Percentiles rank a stretch among this genome's conserved stretches.
phyloP scores from a whole-genome alignment of 352 stramenopile species.

The Phytophthora foliorum region DNA sequence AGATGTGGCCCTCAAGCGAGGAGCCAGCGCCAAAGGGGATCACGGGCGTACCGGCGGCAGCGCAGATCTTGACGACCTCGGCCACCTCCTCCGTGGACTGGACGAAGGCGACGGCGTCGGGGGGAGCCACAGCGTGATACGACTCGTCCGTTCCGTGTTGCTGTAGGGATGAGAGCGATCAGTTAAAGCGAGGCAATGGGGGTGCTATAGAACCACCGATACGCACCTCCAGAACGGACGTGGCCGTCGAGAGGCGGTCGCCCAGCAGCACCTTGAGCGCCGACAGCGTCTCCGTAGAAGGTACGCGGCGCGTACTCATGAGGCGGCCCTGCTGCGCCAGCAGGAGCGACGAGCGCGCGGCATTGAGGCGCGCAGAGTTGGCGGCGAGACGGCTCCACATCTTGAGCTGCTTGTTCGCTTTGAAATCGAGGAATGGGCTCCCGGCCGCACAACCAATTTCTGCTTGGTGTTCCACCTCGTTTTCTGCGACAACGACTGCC shows the following conservation, averaged over 20 bases:
- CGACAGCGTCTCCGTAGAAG: slow-evolving; percentile 46
- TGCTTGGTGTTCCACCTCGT: not conserved
- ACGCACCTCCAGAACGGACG: slow-evolving; percentile 65
- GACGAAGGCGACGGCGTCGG: slow-evolving; percentile 91
- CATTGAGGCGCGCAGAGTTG: slow-evolving; percentile 26
- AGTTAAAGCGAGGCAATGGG: not conserved
- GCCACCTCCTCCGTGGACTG: slow-evolving; percentile 90
- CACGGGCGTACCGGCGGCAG: slow-evolving; percentile 85
- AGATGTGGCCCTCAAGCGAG: slow-evolving; percentile 97
- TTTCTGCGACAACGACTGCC: slow-evolving; percentile 14
- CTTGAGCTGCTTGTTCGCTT: slow-evolving; percentile 14
- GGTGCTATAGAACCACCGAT: not conserved
- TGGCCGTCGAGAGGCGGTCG: slow-evolving; percentile 77
- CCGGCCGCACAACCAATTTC: not conserved
- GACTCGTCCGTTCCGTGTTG: slow-evolving; percentile 94
- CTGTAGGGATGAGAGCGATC: slow-evolving; percentile 29
- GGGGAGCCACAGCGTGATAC: slow-evolving; percentile 87
- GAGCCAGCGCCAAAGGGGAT: slow-evolving; percentile 95
- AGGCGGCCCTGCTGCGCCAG: slow-evolving; percentile 27
- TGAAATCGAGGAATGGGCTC: slow-evolving; percentile 43
- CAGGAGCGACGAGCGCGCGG: slow-evolving; percentile 25
- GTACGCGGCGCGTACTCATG: slow-evolving; percentile 39
- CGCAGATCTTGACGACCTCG: slow-evolving; percentile 93
- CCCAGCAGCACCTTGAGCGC: slow-evolving; percentile 68
- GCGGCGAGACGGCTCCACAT: slow-evolving; percentile 48